Base-by-base conservation (phyloP, 139 green algal genomes). In the Picochlorum sp. region DNA sequence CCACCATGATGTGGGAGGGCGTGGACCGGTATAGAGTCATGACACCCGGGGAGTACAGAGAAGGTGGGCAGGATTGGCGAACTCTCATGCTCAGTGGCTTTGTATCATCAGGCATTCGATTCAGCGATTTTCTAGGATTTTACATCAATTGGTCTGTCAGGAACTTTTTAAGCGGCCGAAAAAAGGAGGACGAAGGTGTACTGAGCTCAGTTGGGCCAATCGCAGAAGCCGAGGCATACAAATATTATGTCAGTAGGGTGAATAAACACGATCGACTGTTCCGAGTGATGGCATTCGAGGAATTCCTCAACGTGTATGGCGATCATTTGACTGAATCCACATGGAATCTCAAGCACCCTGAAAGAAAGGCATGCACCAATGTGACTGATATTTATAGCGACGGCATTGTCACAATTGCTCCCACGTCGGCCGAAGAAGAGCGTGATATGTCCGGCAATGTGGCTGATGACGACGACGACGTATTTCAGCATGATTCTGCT, bases 61-160 rank as follows among this genome's bases (percentile, higher is more conserved):
- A 18, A 20, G 47, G 47, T 24, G 34, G 34, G 34, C 18, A 54
- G 16, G 47, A 54, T 54, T 54, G 47, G 47, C 6, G n/a, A 10
- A 54, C 47, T 54, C 47, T 26, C 16, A 54, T 54, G 47, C n/a
- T 54, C 6, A 54, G 47, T 54, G 47, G 47, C n/a, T 54, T 54
- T 54, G 47, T 54, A 26, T 26, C 18, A 3, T 54, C 47, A 9
- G 47, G 47, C 2, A 21, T 54, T 10, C 8, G 47, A 26, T 54
- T 54, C 18, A 52, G 47, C 18, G 47, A 52, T 4, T 52, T 52
- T 20, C 18, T 52, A 21, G 47, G 47, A 52, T 52, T 52, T 20
- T 52, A 52, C 47, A 52, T 52, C 16, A 52, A 52, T 52, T 52
- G 47, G 47, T 24, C 47, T 13, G 18, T 52, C 8, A 21, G 18